Percentiles rank a stretch among this genome's conserved stretches.
Evolutionary conservation across 192 early-diverging fungal genomes (phyloP).

Genomic region (Gryganskiella cystojenkinii): DNA sequence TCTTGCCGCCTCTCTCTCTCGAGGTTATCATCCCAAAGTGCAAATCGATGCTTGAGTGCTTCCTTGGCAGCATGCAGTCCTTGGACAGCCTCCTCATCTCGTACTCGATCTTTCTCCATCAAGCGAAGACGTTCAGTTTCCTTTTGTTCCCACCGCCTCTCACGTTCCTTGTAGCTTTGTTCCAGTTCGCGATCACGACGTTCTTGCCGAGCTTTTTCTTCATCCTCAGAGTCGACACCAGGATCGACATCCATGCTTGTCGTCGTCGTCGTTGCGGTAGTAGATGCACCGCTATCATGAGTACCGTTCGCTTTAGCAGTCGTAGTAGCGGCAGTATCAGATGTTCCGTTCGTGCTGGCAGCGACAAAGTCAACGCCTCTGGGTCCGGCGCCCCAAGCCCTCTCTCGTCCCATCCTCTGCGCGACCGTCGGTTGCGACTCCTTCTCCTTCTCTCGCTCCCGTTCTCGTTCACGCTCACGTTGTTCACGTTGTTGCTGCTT

Average conservation of each 20-base stretch:
- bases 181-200: constrained; percentile 37
- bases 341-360: constrained; percentile 58
- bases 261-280: constrained; percentile 57
- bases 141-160: constrained; percentile 70
- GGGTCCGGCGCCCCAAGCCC: constrained; percentile 15
- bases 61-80: constrained; percentile 37
- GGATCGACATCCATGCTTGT: constrained; percentile 44
- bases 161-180: constrained; percentile 55
- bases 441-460: constrained; percentile 13
- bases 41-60: constrained; percentile 56
- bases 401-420: constrained; percentile 30
- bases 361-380: constrained; percentile 55
- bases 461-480: constrained; percentile 38
- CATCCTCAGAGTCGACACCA: constrained; percentile 42
- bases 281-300: constrained; percentile 33
- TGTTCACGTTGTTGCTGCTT: constrained; percentile 30
- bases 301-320: not conserved
- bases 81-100: constrained; percentile 55
- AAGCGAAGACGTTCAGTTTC: constrained; percentile 60
- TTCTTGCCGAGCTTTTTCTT: constrained; percentile 39
- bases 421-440: constrained; percentile 1
- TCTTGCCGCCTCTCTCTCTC: constrained; percentile 69
- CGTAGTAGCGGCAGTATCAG: constrained; percentile 57
- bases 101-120: constrained; percentile 58
- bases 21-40: constrained; percentile 80